Percentiles rank a stretch among this genome's conserved stretches.
phyloP scores from a whole-genome alignment of 257 asterid species.

The Avicennia marina region DNA sequence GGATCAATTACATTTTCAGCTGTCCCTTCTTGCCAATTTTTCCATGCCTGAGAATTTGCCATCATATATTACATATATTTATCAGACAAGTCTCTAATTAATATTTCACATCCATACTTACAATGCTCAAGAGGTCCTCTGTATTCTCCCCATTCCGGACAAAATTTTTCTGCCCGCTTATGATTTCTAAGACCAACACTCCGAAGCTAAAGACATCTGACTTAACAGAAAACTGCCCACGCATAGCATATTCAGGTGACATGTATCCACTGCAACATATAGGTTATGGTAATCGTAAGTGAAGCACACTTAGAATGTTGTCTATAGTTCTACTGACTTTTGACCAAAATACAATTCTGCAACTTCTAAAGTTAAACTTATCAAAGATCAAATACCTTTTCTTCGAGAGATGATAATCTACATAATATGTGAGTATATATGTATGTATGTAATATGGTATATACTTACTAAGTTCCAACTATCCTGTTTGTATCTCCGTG shows the following conservation, averaged over 20 bases:
- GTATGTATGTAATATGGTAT: too few relatives aligned
- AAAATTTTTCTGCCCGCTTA: conserved; percentile 28
- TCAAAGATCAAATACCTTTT: too few relatives aligned
- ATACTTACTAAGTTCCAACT: conserved; percentile 52
- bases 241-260: conserved; percentile 39
- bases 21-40: conserved; percentile 5
- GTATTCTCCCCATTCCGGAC: conserved; percentile 9
- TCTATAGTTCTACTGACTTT: too few relatives aligned
- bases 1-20: conserved; percentile 6
- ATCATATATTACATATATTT: too few relatives aligned
- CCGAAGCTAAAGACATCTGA: conserved; percentile 55
- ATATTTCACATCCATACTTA: conserved; percentile 14
- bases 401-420: background rate
- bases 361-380: background rate
- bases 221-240: conserved; percentile 35
- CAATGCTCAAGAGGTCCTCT: conserved; percentile 27
- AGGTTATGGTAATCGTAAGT: too few relatives aligned
- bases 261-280: conserved; percentile 40
- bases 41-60: conserved; percentile 13
- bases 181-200: conserved; percentile 45
- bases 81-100: too few relatives aligned
- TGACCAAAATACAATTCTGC: too few relatives aligned
- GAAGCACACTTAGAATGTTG: too few relatives aligned
- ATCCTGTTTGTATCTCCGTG: conserved; percentile 29
- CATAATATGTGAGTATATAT: background rate